Percentiles rank a stretch among this genome's conserved stretches.
phyloP scores from a whole-genome alignment of 768 basidiomycete genomes.

The Galerina sulciceps region DNA sequence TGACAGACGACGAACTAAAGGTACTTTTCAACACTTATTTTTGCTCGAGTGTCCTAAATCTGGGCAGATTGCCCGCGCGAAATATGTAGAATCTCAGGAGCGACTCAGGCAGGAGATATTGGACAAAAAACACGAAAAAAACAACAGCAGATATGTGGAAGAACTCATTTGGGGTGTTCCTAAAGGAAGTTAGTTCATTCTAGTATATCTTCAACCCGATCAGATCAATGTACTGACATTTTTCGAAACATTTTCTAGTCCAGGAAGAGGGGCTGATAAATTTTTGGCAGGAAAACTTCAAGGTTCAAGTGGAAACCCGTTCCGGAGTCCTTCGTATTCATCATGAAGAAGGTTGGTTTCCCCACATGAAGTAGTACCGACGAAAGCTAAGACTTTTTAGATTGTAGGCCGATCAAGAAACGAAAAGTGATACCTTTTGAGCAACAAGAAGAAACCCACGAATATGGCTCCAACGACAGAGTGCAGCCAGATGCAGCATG shows the following conservation, averaged over 20 bases:
- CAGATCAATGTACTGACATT: not conserved
- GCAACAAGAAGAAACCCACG: constrained; percentile 10
- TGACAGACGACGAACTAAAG: constrained; percentile 84
- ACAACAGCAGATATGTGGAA: constrained; percentile 55
- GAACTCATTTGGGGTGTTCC: constrained; percentile 73
- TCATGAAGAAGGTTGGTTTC: not conserved
- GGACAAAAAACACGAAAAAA: constrained; percentile 60
- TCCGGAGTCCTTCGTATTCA: constrained; percentile 48
- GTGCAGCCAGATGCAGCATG: constrained; percentile 15
- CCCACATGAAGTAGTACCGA: not conserved
- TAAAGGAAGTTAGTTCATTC: constrained; percentile 52
- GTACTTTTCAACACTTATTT: constrained; percentile 34
- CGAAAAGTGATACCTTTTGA: constrained; percentile 37
- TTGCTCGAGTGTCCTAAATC: not conserved
- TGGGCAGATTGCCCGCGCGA: constrained; percentile 58
- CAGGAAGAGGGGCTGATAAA: constrained; percentile 66
- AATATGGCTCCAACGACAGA: constrained; percentile 10
- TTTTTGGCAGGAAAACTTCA: constrained; percentile 79
- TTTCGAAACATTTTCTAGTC: constrained; percentile 42
- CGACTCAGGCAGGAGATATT: constrained; percentile 52
- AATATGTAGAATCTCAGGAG: constrained; percentile 70
- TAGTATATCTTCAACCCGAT: no score
- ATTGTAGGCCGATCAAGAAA: constrained; percentile 52
- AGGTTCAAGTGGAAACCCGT: constrained; percentile 68
- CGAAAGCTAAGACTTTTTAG: constrained; percentile 16